Evolutionary conservation across 805 yeast genomes (phyloP), one percentile per base, ranked within the genome.

Genomic region (Debaryomyces prosopidis): DNA sequence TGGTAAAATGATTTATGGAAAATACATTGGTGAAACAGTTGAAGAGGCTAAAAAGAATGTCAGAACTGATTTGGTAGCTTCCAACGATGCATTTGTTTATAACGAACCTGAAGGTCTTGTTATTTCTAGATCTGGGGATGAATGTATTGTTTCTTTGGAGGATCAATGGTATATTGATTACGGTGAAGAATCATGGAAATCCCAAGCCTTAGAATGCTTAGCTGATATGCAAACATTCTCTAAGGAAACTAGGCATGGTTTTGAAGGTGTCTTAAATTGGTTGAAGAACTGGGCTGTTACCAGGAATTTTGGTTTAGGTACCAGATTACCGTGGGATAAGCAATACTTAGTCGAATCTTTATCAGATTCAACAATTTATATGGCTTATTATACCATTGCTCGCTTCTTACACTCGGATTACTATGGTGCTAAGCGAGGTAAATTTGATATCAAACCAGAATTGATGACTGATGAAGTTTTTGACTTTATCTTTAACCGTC

Each of bases 121-220:
- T 39, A 79, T 89, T 39, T 92, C 98, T 12, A 87, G 99, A 73
- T 89, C 97, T 36, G 97, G 97, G 55, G 99, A 94, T 65, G 89
- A 84, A 48, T 94, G 99, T 79, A 84, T 92, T 58, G 99, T 94
- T 34, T 89, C 98, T 5, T 80, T 94, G 42, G 98, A 95, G 72
- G 98, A 94, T 71, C 99, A 94, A 76, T 94, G 99, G 99, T 94
- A 82, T 69, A 80, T 89, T 58, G 97, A 94, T 66, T 94, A 94
- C 61, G 99, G 99, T 78, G 99, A 94, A 79, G 89, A 81, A 56
- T 55, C 71, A 12, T 94, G 99, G 99, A 88, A 87, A 63, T 68
- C 75, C 12, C 81, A 80, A 63, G 95, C 97, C 43, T 71, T 83
- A 51, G 94, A 86, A 58, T 86, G 96, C 65, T 77, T 94, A 50